Base-by-base conservation (phyloP, 73 alveolate genomes). In the Symbiodinium pilosum region DNA sequence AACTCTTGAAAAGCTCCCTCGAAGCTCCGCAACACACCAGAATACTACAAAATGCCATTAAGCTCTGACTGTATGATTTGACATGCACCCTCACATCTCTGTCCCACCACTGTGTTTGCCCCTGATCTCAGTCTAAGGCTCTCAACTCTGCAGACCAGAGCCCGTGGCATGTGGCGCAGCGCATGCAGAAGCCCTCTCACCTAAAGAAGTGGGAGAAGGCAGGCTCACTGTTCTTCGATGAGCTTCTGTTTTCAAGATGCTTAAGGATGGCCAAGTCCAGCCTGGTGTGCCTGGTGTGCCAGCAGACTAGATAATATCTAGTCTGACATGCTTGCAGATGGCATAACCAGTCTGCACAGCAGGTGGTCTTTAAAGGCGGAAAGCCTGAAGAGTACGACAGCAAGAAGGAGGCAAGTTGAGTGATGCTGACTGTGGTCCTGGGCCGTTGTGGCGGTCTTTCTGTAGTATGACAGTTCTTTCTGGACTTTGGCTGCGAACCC, bases 141-240 rank as follows among this genome's bases (percentile, higher is more conserved):
- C 44, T 92, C 84, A 92, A 92, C 59, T 81, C 92, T 34, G 98
- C 93, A 39, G 98, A 93, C 12, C 98, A 93, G 36, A 93, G 85
- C 28, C 93, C 98, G 8, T 93, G 92, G 93, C 91, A 93, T 44
- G 52, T 93, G 1, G 98, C 98, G 41, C 98, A 93, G 93, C 52
- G 98, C 75, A 93, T 93, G 98, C 98, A 93, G 93, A 93, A 93
- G 87, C 98, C 91, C 1, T 28, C 98, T 21, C 91, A 93, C 43
- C 93, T 93, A 41, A 91, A 91, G 88, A 91, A 91, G 97, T 91
- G 97, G 97, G 97, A 91, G 97, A 91, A 91, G 95, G 95, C 43
- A n/a, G n/a, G 44, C 26, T 16, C n/a, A 18, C 75, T 14, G 75
- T 24, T 54, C 51, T 21, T 85, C 44, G 2, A 34, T 26, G 38